A percentile compares a stretch with the other conserved stretches of the same genome.
These are phyloP conservation scores for Pichia sp. DNA, from an alignment of 1,139 yeast genomes.

Conservation along the genomic window DNA sequence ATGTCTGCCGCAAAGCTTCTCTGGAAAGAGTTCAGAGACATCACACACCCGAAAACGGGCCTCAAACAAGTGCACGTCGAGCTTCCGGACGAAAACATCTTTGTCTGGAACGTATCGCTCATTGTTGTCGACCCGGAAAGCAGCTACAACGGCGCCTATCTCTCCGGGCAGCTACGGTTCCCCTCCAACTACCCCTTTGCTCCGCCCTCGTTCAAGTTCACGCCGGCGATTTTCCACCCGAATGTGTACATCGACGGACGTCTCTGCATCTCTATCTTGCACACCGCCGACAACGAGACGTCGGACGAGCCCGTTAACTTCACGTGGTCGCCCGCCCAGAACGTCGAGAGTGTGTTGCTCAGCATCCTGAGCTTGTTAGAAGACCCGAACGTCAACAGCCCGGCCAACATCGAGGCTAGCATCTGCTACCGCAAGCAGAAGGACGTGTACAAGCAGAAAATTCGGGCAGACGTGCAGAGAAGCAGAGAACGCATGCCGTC, in stretches of 20 bases:
- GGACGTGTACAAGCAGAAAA: conserved; percentile 74
- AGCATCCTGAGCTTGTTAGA: conserved; percentile 86
- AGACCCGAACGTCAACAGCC: conserved; percentile 84
- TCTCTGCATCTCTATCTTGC: conserved; percentile 88
- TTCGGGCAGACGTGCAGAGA: conserved; percentile 75
- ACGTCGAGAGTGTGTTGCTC: conserved; percentile 85
- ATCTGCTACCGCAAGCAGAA: conserved; percentile 85
- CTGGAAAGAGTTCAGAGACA: conserved; percentile 90
- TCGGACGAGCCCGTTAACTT: conserved; percentile 89
- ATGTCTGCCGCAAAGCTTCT: conserved; percentile 64
- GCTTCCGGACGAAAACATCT: conserved; percentile 86
- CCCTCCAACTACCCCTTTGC: conserved; percentile 88
- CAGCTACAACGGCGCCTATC: conserved; percentile 90
- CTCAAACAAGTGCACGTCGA: conserved; percentile 85
- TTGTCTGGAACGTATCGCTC: conserved; percentile 89
- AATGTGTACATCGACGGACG: conserved; percentile 93
- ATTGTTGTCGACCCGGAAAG: conserved; percentile 90
- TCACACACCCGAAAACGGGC: conserved; percentile 88
- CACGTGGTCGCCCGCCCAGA: conserved; percentile 96
- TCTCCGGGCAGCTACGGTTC: conserved; percentile 89
- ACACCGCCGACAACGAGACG: conserved; percentile 71
- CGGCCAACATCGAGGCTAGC: conserved; percentile 96
- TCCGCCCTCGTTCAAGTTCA: conserved; percentile 93
- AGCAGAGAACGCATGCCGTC: conserved; percentile 81
- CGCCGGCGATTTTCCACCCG: conserved; percentile 94